A percentile compares a stretch with the other conserved stretches of the same genome.
Evolutionary conservation across 495 filamentous ascomycete genomes (phyloP).

Genomic region (Tuber brumale): DNA sequence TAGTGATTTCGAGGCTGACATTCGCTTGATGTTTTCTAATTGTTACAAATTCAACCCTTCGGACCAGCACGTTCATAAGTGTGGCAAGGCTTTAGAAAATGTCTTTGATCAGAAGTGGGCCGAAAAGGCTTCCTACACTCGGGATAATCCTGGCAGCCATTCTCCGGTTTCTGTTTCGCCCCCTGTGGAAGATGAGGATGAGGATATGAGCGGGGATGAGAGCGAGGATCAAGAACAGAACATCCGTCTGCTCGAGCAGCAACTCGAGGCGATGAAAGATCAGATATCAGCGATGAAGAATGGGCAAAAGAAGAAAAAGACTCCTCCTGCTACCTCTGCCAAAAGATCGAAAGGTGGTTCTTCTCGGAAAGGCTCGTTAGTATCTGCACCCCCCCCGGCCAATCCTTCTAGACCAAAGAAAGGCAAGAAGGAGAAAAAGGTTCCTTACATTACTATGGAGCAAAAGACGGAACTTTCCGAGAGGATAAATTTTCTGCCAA

Average conservation of each 20-base stretch:
- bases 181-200: slow-evolving; percentile 61
- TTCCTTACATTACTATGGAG: slow-evolving; percentile 40
- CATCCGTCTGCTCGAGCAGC: slow-evolving; percentile 55
- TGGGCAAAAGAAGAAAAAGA: slow-evolving; percentile 54
- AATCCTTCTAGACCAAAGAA: slow-evolving; percentile 32
- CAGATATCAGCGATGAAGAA: slow-evolving; percentile 57
- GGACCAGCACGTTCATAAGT: slow-evolving; percentile 62
- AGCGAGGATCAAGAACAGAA: slow-evolving; percentile 47
- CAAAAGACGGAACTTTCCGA: slow-evolving; percentile 47
- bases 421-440: slow-evolving; percentile 36
- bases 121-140: slow-evolving; percentile 68
- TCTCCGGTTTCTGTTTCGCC: slow-evolving; percentile 49
- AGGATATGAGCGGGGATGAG: slow-evolving; percentile 58
- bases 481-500: slow-evolving; percentile 43
- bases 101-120: slow-evolving; percentile 67
- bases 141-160: slow-evolving; percentile 59
- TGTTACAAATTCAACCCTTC: slow-evolving; percentile 85
- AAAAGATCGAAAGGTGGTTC: slow-evolving; percentile 45
- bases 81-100: slow-evolving; percentile 63
- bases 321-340: slow-evolving; percentile 54
- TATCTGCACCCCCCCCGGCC: slow-evolving; percentile 16
- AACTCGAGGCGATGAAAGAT: slow-evolving; percentile 60
- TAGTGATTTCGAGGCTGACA: slow-evolving; percentile 79
- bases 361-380: slow-evolving; percentile 28
- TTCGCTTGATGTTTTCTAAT: slow-evolving; percentile 77